Percentiles rank a stretch among this genome's conserved stretches.
These are phyloP conservation scores for Mrakia gelida DNA, from an alignment of 768 basidiomycete species.

Conservation along the genomic window DNA sequence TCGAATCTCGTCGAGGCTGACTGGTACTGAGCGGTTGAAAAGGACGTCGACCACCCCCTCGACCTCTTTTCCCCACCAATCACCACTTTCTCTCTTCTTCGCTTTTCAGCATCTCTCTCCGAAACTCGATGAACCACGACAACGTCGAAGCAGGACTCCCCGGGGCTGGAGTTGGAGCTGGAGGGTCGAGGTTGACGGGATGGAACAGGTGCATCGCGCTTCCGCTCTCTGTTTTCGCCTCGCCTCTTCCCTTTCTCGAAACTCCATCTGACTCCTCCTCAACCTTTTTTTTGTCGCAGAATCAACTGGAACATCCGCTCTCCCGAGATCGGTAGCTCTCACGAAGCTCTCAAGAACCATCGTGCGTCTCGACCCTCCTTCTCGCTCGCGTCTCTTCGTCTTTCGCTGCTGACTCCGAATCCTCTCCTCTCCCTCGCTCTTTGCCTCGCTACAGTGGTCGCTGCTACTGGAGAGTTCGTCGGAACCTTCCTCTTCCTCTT, in stretches of 20 bases:
- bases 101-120: neutral
- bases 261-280: neutral
- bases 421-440: too few species aligned
- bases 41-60: too few species aligned
- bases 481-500: conserved; percentile 26
- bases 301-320: neutral
- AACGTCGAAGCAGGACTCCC: neutral
- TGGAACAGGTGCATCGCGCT: neutral
- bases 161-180: neutral
- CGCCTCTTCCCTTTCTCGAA: neutral
- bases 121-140: neutral
- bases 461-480: conserved; percentile 21
- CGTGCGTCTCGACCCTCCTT: too few species aligned
- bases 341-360: conserved; percentile 8
- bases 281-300: neutral
- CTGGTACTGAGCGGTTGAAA: too few species aligned
- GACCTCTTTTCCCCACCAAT: neutral
- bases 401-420: too few species aligned
- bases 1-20: too few species aligned
- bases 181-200: neutral
- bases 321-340: neutral
- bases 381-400: too few species aligned
- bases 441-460: neutral
- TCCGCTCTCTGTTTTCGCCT: neutral
- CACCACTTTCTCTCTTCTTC: neutral